Evolutionary conservation across 257 asterid species (phyloP).

Genomic region (Striga asiatica): DNA sequence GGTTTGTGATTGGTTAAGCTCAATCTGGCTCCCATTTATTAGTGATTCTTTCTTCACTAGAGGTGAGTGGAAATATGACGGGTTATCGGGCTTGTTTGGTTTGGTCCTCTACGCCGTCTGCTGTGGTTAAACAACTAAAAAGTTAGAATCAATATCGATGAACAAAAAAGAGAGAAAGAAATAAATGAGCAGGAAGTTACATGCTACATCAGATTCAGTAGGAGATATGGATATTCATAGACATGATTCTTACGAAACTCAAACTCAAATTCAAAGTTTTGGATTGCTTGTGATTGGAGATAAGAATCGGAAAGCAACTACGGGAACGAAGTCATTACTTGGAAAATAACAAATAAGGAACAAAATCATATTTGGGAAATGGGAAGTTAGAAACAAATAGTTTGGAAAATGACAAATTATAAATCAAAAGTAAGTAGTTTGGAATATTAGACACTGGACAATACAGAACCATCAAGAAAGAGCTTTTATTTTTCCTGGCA

Average conservation of each 20-base stretch:
- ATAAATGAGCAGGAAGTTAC: background rate
- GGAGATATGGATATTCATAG: too few species aligned
- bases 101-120: background rate
- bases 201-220: background rate
- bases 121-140: background rate
- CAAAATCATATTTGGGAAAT: too few species aligned
- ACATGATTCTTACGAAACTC: too few species aligned
- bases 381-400: too few species aligned
- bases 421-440: too few species aligned
- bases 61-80: constrained; percentile 6
- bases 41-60: background rate
- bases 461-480: background rate
- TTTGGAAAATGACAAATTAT: background rate
- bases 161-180: background rate
- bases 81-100: background rate
- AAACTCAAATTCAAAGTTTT: background rate
- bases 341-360: too few species aligned
- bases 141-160: background rate
- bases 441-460: too few species aligned
- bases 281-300: background rate
- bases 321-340: background rate
- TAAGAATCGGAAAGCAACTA: background rate
- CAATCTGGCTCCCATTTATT: constrained; percentile 75
- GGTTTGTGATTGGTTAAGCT: constrained; percentile 36
- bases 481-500: background rate